These are phyloP conservation scores for Dendrobium chrysotoxum DNA, from an alignment of 106 monocot genomes.

Conservation along the genomic window DNA sequence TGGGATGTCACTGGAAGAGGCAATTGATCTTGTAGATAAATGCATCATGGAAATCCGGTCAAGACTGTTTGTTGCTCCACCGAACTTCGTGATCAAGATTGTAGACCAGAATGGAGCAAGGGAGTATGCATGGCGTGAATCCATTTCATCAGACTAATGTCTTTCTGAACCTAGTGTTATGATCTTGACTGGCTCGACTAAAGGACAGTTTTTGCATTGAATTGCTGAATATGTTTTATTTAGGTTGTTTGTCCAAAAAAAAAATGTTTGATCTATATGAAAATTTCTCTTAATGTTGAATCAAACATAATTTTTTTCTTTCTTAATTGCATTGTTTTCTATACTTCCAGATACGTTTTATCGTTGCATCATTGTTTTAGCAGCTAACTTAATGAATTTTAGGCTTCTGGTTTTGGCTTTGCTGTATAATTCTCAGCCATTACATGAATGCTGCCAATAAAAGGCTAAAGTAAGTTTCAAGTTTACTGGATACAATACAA, in stretches of 20 bases:
- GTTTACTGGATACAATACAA: neutral
- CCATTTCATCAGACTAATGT: conserved; percentile 18
- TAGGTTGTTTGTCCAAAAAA: no score
- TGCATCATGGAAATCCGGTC: conserved; percentile 74
- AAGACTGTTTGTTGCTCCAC: conserved; percentile 70
- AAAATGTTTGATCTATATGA: no score
- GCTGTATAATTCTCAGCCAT: no score
- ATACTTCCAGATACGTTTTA: no score
- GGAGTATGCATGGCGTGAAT: conserved; percentile 83
- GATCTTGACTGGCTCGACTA: neutral
- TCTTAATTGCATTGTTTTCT: no score
- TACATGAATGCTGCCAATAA: no score
- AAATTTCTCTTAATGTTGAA: no score
- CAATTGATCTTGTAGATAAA: conserved; percentile 68
- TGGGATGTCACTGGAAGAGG: conserved; percentile 76
- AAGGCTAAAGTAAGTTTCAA: neutral
- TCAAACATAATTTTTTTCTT: no score
- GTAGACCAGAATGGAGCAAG: conserved; percentile 86
- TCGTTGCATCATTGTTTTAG: no score
- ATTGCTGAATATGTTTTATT: neutral
- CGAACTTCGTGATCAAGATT: conserved; percentile 90
- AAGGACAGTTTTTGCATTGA: neutral
- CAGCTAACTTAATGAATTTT: no score
- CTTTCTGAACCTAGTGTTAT: neutral
- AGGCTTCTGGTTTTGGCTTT: no score